These are phyloP conservation scores for Sporothrix brunneoviolacea DNA, from an alignment of 2,329 filamentous ascomycete genomes.

Conservation along the genomic window DNA sequence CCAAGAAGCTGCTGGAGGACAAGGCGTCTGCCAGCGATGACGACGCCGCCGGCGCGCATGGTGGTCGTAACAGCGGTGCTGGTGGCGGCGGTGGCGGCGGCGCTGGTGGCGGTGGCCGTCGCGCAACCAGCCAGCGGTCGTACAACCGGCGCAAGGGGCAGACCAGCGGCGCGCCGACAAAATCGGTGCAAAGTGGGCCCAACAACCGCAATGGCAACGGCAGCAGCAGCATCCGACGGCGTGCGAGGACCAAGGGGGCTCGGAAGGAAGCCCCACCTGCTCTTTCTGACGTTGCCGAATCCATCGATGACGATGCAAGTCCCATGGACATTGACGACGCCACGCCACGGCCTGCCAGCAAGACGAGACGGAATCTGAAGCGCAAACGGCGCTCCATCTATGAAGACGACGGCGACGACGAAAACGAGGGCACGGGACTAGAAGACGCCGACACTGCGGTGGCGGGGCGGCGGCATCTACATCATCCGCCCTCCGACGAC, in stretches of 20 bases:
- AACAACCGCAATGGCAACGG: not conserved
- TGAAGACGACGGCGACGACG: conserved; percentile 2
- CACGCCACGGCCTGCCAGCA: not conserved
- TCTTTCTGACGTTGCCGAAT: not conserved
- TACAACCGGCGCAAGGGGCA: conserved; percentile 3
- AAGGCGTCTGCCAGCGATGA: conserved; percentile 25
- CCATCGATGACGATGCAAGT: not conserved
- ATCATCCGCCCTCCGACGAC: not conserved
- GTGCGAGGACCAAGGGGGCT: conserved; percentile 11
- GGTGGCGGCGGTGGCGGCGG: not conserved
- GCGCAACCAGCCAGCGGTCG: not conserved
- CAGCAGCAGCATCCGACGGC: not conserved
- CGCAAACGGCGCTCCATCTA: conserved; percentile 10
- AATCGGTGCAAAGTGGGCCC: conserved; percentile 5
- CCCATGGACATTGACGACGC: conserved; percentile 11
- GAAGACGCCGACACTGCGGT: too few relatives aligned
- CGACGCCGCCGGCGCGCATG: conserved; percentile 2
- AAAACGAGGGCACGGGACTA: not conserved
- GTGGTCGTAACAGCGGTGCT: not conserved
- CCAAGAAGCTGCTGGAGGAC: conserved; percentile 43
- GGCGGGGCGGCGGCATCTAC: too few relatives aligned
- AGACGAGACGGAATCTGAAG: conserved; percentile 14
- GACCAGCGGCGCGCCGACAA: conserved; percentile 5
- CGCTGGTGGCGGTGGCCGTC: not conserved
- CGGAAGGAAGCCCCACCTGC: conserved; percentile 20